Conservation (phyloP, 306 rosid genomes). For the Ziziphus jujuba region DNA sequence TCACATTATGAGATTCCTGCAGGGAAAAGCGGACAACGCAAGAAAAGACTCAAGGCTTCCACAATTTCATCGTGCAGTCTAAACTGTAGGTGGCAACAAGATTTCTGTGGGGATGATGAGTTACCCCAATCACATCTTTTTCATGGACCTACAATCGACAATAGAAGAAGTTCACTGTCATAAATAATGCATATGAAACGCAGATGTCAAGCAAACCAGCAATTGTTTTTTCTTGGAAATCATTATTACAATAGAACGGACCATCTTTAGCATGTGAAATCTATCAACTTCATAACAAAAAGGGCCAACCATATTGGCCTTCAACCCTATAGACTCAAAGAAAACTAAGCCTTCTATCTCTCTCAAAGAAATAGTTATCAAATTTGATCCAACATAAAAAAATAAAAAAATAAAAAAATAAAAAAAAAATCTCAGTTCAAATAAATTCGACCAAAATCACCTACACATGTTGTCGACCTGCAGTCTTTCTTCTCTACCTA, state of each 20-base stretch:
- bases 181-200: neutral
- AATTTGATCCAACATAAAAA: neutral
- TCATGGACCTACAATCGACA: constrained; percentile 75
- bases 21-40: neutral
- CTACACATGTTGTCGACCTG: neutral
- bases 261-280: too few species aligned
- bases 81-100: constrained; percentile 85
- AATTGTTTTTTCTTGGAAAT: too few species aligned
- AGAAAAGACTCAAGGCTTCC: constrained; percentile 72
- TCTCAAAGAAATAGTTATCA: neutral
- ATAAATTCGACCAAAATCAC: neutral
- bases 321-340: too few species aligned
- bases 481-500: neutral
- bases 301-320: too few species aligned
- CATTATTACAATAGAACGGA: too few species aligned
- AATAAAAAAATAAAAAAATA: too few species aligned
- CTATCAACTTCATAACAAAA: too few species aligned
- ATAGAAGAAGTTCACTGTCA: neutral
- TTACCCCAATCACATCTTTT: constrained; percentile 85
- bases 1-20: neutral
- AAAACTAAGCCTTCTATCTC: neutral
- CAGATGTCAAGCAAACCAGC: neutral
- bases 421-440: neutral
- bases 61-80: constrained; percentile 88
- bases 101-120: constrained; percentile 98